Conservation (phyloP, 2,329 filamentous ascomycete species). For the Thelonectria rubi region DNA sequence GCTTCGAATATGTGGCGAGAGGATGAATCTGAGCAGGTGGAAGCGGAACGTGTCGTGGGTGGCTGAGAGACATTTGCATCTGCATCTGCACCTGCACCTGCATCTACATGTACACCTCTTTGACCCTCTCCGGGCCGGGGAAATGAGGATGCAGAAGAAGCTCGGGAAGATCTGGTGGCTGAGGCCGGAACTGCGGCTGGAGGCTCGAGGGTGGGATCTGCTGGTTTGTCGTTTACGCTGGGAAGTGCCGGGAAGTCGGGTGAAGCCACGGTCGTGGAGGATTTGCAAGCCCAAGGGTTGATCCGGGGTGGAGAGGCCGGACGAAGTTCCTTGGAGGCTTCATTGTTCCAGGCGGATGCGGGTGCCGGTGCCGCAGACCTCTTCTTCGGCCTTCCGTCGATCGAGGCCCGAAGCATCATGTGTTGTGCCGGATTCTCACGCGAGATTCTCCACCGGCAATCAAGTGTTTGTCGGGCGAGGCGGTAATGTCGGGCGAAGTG, state of each 20-base stretch:
- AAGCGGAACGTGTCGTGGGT: conserved; percentile 24
- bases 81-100: not conserved
- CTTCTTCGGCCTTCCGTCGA: conserved; percentile 40
- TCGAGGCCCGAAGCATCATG: conserved; percentile 40
- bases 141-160: conserved; percentile 27
- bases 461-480: conserved; percentile 1
- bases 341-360: conserved; percentile 21
- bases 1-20: conserved; percentile 41
- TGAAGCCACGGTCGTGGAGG: conserved; percentile 5
- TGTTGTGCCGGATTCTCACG: not conserved
- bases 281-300: conserved; percentile 44
- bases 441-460: not conserved
- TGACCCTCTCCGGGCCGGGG: conserved; percentile 5
- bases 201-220: conserved; percentile 7
- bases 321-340: conserved; percentile 33
- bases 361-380: conserved; percentile 23
- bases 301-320: conserved; percentile 47
- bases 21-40: conserved; percentile 32
- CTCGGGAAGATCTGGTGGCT: conserved; percentile 25
- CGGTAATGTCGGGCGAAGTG: not conserved
- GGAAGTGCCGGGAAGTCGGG: conserved; percentile 38
- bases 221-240: conserved; percentile 9
- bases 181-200: conserved; percentile 17
- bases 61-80: conserved; percentile 18
- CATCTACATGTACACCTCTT: not conserved